phyloP scores from a whole-genome alignment of 306 rosid genomes.

The Dryas alaskensis region DNA sequence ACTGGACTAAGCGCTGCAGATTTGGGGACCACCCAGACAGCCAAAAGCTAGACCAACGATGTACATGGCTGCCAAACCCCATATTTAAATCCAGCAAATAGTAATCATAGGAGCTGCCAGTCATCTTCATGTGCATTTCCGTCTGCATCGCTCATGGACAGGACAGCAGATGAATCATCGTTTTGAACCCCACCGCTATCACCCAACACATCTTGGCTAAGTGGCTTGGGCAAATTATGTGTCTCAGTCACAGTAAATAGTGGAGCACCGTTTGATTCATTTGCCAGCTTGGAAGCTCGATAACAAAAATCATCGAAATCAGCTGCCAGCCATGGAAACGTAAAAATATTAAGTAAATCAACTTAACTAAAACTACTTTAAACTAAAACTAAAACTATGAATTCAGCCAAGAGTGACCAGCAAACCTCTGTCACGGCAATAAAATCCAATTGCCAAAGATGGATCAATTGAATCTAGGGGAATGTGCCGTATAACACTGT shows the following conservation, averaged over 20 bases:
- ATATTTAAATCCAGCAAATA: neutral
- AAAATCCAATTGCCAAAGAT: constrained; percentile 94
- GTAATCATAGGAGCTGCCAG: constrained; percentile 76
- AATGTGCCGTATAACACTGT: constrained; percentile 64
- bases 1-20: neutral
- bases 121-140: constrained; percentile 58
- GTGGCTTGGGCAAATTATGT: constrained; percentile 44
- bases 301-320: constrained; percentile 80
- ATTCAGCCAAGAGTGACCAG: constrained; percentile 22
- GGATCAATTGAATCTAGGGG: constrained; percentile 82
- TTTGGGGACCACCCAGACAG: neutral
- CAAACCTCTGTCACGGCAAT: constrained; percentile 87
- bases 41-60: constrained; percentile 1
- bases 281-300: constrained; percentile 75
- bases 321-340: constrained; percentile 41
- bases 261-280: constrained; percentile 87
- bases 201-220: constrained; percentile 35
- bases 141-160: constrained; percentile 35
- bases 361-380: constrained; percentile 10
- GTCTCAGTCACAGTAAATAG: constrained; percentile 73
- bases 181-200: constrained; percentile 31
- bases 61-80: constrained; percentile 6
- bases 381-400: constrained; percentile 9
- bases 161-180: constrained; percentile 36
- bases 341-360: constrained; percentile 1